A percentile compares a stretch with the other conserved stretches of the same genome.
Conservation (phyloP, 225 moss, liverwort and hornwort genomes). For the Bryum argenteum region DNA sequence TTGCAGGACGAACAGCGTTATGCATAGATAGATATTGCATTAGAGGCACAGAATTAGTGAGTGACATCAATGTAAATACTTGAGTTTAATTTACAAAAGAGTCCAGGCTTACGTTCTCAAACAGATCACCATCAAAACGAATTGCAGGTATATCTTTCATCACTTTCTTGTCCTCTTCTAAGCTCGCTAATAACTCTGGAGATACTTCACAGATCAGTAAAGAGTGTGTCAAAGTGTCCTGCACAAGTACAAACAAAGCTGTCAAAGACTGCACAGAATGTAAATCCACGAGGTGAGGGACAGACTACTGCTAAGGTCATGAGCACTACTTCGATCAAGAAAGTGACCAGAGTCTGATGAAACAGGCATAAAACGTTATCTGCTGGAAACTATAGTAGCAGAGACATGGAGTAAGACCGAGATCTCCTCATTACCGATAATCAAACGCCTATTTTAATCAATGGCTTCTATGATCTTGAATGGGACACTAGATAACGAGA, state of each 20-base stretch:
- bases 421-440: background rate
- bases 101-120: slow-evolving; percentile 65
- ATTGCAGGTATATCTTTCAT: slow-evolving; percentile 73
- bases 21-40: background rate
- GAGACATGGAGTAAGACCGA: background rate
- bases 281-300: slow-evolving; percentile 13
- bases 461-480: background rate
- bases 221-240: slow-evolving; percentile 91
- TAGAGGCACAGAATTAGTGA: slow-evolving; percentile 10
- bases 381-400: background rate
- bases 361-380: background rate
- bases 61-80: slow-evolving; percentile 17
- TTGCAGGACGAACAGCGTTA: slow-evolving; percentile 4
- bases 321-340: background rate
- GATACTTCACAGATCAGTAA: slow-evolving; percentile 76
- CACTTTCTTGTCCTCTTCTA: slow-evolving; percentile 75
- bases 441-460: background rate
- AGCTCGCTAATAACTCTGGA: slow-evolving; percentile 61
- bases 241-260: slow-evolving; percentile 25
- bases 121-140: slow-evolving; percentile 65
- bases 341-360: slow-evolving; percentile 7
- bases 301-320: slow-evolving; percentile 12
- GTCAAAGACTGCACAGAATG: slow-evolving; percentile 11
- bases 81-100: slow-evolving; percentile 7
- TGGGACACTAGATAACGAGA: slow-evolving; percentile 1